A percentile compares a stretch with the other conserved stretches of the same genome.
Conservation (phyloP, 2,329 filamentous ascomycete genomes). For the Claviceps sp. region DNA sequence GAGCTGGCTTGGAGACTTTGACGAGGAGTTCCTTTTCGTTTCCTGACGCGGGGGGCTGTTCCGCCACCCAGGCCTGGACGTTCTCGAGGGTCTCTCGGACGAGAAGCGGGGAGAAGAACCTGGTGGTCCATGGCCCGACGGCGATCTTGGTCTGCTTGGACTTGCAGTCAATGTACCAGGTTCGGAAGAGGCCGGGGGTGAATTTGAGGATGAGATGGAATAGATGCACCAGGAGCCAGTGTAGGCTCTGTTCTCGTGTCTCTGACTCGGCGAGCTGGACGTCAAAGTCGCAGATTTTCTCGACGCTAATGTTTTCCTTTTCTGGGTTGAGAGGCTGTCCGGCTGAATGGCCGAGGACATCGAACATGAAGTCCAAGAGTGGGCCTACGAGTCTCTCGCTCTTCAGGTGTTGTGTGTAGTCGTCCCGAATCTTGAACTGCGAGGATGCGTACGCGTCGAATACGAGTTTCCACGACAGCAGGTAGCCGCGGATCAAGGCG, state of each 20-base stretch:
- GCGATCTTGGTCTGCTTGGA: constrained; percentile 69
- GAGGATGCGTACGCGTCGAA: constrained; percentile 74
- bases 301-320: constrained; percentile 44
- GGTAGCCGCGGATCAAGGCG: constrained; percentile 58
- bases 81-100: constrained; percentile 52
- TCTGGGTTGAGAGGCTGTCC: constrained; percentile 64
- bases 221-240: constrained; percentile 74
- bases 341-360: constrained; percentile 67
- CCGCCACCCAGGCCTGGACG: constrained; percentile 52
- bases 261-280: constrained; percentile 41
- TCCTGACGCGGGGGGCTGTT: constrained; percentile 32
- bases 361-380: constrained; percentile 68
- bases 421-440: constrained; percentile 67
- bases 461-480: constrained; percentile 79
- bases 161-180: constrained; percentile 72
- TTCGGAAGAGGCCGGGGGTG: constrained; percentile 63
- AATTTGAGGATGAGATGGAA: constrained; percentile 74
- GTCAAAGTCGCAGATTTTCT: constrained; percentile 43
- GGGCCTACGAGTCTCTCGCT: constrained; percentile 53
- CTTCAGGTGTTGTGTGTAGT: constrained; percentile 71
- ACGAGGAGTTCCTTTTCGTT: constrained; percentile 48
- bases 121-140: constrained; percentile 75
- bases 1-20: constrained; percentile 56
- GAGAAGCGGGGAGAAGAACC: constrained; percentile 62
- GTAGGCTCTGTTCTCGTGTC: constrained; percentile 56